Conservation (phyloP, 73 alveolate species). For the Symbiodinium natans region DNA sequence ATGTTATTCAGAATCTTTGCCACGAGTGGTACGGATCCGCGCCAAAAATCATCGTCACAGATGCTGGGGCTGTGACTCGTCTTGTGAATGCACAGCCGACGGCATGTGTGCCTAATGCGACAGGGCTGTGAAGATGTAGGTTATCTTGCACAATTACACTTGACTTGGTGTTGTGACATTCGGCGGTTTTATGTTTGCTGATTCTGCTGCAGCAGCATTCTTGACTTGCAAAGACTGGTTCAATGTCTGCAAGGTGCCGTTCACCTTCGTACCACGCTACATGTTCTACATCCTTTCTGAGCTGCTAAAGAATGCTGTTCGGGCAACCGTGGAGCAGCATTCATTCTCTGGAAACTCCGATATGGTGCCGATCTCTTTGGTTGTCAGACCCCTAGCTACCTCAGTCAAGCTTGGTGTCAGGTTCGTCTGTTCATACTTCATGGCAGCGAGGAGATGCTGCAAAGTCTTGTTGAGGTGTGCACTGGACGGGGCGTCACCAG, state of each 20-base stretch:
- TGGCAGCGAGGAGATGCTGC: background rate
- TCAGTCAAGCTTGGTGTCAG: background rate
- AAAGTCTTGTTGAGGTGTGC: conserved; percentile 26
- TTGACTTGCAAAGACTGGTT: background rate
- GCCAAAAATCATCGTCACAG: conserved; percentile 62
- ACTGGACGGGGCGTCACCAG: conserved; percentile 66
- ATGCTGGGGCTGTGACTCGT: conserved; percentile 35
- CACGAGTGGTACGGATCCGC: conserved; percentile 72
- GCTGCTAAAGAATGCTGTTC: conserved; percentile 69
- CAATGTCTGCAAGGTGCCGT: conserved; percentile 30
- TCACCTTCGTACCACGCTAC: conserved; percentile 86
- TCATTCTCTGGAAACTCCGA: background rate
- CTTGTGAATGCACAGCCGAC: background rate
- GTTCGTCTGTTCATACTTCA: background rate
- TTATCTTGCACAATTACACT: too few species aligned
- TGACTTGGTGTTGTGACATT: too few species aligned
- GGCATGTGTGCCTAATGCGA: too few species aligned
- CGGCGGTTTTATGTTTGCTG: too few species aligned
- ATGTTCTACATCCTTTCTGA: conserved; percentile 80
- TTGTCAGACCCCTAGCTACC: background rate
- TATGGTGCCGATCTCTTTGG: conserved; percentile 70
- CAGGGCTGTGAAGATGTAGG: too few species aligned
- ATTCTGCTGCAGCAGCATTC: too few species aligned
- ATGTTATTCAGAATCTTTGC: conserved; percentile 60
- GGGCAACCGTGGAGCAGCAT: conserved; percentile 88